Percentiles rank a stretch among this genome's conserved stretches.
These are phyloP conservation scores for Phytophthora capsici DNA, from an alignment of 352 stramenopile species.

Conservation along the genomic window DNA sequence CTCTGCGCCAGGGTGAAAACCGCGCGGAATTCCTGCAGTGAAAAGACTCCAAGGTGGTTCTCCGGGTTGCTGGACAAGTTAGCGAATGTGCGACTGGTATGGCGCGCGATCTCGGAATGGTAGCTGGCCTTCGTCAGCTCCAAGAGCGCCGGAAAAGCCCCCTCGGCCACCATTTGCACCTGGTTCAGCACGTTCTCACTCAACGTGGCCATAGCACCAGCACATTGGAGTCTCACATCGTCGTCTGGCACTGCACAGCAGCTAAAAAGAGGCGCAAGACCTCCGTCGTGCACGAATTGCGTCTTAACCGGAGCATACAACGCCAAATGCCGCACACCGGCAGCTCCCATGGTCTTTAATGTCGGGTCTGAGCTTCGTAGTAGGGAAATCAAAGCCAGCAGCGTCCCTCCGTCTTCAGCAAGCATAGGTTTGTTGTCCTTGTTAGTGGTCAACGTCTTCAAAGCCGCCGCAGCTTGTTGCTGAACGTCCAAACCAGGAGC, in stretches of 20 bases:
- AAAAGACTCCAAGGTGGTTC: constrained; percentile 91
- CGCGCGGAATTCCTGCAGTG: constrained; percentile 72
- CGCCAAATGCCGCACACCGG: constrained; percentile 88
- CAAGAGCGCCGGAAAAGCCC: constrained; percentile 75
- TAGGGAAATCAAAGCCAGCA: constrained; percentile 87
- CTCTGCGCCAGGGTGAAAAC: constrained; percentile 76
- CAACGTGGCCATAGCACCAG: constrained; percentile 90
- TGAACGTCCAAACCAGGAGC: constrained; percentile 77
- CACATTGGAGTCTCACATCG: constrained; percentile 90
- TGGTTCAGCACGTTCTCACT: constrained; percentile 94
- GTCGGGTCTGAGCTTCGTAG: constrained; percentile 76
- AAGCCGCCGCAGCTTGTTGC: constrained; percentile 89
- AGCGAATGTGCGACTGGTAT: constrained; percentile 91
- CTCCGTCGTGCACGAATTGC: constrained; percentile 72
- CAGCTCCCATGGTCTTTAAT: constrained; percentile 89
- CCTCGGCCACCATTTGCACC: constrained; percentile 83
- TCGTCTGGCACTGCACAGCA: constrained; percentile 69
- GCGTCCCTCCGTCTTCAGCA: constrained; percentile 80
- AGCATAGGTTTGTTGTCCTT: constrained; percentile 92
- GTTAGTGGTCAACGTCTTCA: constrained; percentile 93
- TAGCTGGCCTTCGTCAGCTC: constrained; percentile 67
- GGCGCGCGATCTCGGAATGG: constrained; percentile 80
- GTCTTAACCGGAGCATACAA: constrained; percentile 78
- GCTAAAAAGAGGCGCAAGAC: constrained; percentile 65
- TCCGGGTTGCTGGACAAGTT: constrained; percentile 94